phyloP scores from a whole-genome alignment of 352 stramenopile genomes.

The Globisporangium paddicum region DNA sequence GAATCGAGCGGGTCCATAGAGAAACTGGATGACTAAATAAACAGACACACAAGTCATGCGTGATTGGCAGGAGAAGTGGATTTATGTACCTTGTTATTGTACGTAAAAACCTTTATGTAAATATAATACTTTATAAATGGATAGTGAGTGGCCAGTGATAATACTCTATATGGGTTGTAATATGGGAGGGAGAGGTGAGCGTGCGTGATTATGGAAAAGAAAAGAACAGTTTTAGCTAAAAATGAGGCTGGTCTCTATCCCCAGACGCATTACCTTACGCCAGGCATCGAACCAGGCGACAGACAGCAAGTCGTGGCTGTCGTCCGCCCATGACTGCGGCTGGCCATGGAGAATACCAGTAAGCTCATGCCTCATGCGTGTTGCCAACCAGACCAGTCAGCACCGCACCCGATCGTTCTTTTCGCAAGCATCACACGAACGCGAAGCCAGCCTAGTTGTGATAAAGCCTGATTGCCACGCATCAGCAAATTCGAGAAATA shows the following conservation, averaged over 20 bases:
- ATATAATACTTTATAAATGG: background rate
- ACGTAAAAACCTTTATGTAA: background rate
- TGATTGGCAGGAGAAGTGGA: background rate
- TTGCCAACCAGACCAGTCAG: too few relatives aligned
- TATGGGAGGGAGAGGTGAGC: background rate
- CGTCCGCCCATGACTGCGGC: too few relatives aligned
- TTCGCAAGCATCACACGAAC: too few relatives aligned
- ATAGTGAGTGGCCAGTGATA: background rate
- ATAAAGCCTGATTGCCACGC: too few relatives aligned
- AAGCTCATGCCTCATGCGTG: too few relatives aligned
- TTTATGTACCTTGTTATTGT: background rate
- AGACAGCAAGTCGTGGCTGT: background rate
- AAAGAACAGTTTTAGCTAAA: background rate
- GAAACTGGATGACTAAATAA: background rate
- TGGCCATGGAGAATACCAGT: too few relatives aligned
- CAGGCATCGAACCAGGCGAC: background rate
- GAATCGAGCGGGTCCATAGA: slow-evolving; percentile 1
- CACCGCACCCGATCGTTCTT: too few relatives aligned
- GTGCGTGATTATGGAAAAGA: background rate
- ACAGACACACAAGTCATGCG: background rate
- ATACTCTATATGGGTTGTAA: background rate
- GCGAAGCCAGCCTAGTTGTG: too few relatives aligned
- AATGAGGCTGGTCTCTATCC: background rate
- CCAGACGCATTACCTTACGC: background rate
- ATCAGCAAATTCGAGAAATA: too few relatives aligned